Evolutionary conservation across 306 rosid genomes (phyloP), one percentile per base, ranked within the genome.

Genomic region (Vigna reflexopilosa): DNA sequence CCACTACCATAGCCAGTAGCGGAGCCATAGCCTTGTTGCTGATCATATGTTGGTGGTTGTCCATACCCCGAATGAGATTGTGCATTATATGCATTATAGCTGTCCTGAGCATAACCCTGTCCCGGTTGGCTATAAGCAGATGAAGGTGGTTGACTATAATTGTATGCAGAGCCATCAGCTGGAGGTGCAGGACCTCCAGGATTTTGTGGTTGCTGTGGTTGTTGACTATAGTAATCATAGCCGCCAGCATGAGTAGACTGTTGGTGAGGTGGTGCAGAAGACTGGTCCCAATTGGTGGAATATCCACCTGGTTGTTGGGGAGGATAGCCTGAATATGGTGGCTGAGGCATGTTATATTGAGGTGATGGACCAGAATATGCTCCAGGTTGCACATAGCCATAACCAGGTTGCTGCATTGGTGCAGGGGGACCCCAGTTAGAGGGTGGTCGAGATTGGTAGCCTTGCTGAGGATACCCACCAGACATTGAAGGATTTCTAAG

Each of bases 381-480:
- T 24, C 98, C 97, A 19, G 91, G 92, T 74, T 94, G 97, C 77
- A 76, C 95, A 75, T 90, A 92, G 48, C 93, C 97, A 88, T 94
- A 94, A 75, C 95, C 90, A 71, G 97, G 80, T 77, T 92, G 97
- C 73, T 86, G 98, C 86, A 77, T 68, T 49, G 91, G 92, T 75
- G 91, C 89, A 65, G 96, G 90, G 16, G 93, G 88, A n/a, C 80
- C 93, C 98, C 97, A 94, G 86, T 83, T 87, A 50, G 97, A 50
- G 45, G 91, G 92, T 45, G 98, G 98, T 3, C 93, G 90, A 45
- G 97, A 83, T 88, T 94, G 97, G 75, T 91, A 94, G 64, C 98
- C 97, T 88, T 92, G 98, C 85, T 94, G 98, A 58, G 86, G 44
- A 83, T 94, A 94, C 55, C 96, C 97, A 65, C 96, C 97, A 20